Conservation (phyloP, 2,329 filamentous ascomycete genomes). For the Aspergillus sp. region DNA sequence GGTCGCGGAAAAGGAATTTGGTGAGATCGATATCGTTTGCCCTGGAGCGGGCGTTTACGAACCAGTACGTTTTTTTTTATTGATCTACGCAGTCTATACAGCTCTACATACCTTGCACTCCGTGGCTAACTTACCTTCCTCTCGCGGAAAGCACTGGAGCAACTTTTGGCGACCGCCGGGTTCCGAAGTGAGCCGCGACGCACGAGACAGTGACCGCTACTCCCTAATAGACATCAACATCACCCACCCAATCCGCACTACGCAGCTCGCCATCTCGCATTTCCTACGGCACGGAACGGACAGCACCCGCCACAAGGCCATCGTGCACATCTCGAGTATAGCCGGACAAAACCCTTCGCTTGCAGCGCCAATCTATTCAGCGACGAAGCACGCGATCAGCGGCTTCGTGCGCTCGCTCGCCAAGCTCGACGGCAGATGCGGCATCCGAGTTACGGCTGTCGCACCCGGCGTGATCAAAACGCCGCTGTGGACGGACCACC, state of each 20-base stretch:
- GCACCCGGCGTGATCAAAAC: slow-evolving; percentile 63
- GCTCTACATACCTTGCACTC: not conserved
- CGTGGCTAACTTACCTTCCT: not conserved
- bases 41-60: slow-evolving; percentile 49
- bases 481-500: slow-evolving; percentile 62
- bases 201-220: slow-evolving; percentile 42
- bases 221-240: slow-evolving; percentile 52
- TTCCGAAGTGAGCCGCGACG: slow-evolving; percentile 42
- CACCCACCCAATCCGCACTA: slow-evolving; percentile 53
- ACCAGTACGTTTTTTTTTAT: slow-evolving; percentile 33
- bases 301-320: slow-evolving; percentile 38
- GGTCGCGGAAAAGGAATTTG: slow-evolving; percentile 50
- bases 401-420: slow-evolving; percentile 53
- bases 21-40: slow-evolving; percentile 48
- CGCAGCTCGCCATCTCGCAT: slow-evolving; percentile 51
- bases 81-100: not conserved
- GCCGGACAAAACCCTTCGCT: slow-evolving; percentile 44
- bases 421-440: slow-evolving; percentile 48
- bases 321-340: slow-evolving; percentile 52
- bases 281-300: slow-evolving; percentile 39
- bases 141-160: slow-evolving; percentile 40
- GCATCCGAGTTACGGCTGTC: slow-evolving; percentile 60
- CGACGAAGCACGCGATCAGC: slow-evolving; percentile 51
- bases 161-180: slow-evolving; percentile 54
- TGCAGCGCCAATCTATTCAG: slow-evolving; percentile 48